A percentile compares a stretch with the other conserved stretches of the same genome.
phyloP scores from a whole-genome alignment of 2,329 filamentous ascomycete species.

The Aotearoamyces nothofagi region DNA sequence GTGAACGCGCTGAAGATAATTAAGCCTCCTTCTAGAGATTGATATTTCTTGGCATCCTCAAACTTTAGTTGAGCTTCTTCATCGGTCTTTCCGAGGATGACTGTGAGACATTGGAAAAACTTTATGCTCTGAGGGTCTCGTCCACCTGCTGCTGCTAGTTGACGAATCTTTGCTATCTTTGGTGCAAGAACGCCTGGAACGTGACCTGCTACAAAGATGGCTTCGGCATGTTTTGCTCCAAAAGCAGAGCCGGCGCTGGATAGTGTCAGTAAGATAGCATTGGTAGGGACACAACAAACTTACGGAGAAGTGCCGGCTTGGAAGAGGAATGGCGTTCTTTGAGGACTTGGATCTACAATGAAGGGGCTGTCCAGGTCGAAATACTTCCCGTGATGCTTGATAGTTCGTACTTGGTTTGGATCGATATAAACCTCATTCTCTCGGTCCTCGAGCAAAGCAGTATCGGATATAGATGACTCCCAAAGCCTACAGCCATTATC shows the following conservation, averaged over 20 bases:
- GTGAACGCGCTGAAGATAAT: conserved; percentile 60
- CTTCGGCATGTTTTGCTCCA: conserved; percentile 52
- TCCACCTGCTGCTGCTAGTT: conserved; percentile 33
- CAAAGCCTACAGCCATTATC: no score
- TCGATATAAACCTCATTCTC: conserved; percentile 41
- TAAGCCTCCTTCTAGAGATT: no score
- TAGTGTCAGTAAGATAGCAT: not conserved
- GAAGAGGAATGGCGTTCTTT: conserved; percentile 50
- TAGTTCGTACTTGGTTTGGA: conserved; percentile 40
- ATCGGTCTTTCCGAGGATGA: conserved; percentile 47
- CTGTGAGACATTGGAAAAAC: conserved; percentile 50
- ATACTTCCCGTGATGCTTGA: conserved; percentile 48
- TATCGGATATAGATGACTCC: no score
- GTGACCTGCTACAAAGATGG: conserved; percentile 51
- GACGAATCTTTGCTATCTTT: conserved; percentile 43
- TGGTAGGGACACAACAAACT: conserved; percentile 34
- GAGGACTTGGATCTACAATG: conserved; percentile 46
- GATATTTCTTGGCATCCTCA: conserved; percentile 39
- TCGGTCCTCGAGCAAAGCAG: conserved; percentile 45
- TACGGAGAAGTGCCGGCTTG: conserved; percentile 58
- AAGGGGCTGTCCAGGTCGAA: conserved; percentile 48
- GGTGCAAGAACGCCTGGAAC: conserved; percentile 41
- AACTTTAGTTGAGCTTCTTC: conserved; percentile 49
- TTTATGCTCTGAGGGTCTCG: conserved; percentile 45
- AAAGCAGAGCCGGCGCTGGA: conserved; percentile 47